phyloP scores from a whole-genome alignment of 164 flowering plant genomes.

The Vitis vinifera region ASM3070453v1 NC_081806.1:7346001-7346500 shows the following conservation, averaged over 20 bases:
- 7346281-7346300: background rate
- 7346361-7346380: conserved; percentile 17
- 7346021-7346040: too few relatives aligned
- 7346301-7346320: background rate
- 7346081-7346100: too few relatives aligned
- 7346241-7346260: background rate
- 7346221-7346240: too few relatives aligned
- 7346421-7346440: conserved; percentile 82
- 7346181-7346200: too few relatives aligned
- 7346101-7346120: too few relatives aligned
- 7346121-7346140: too few relatives aligned
- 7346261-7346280: background rate
- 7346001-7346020: too few relatives aligned
- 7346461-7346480: conserved; percentile 50
- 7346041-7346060: too few relatives aligned
- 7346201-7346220: too few relatives aligned
- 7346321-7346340: background rate
- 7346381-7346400: conserved; percentile 97
- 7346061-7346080: too few relatives aligned
- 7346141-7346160: too few relatives aligned
- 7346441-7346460: conserved; percentile 65
- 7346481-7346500: conserved; percentile 87
- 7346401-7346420: conserved; percentile 89
- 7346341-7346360: background rate
- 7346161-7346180: too few relatives aligned